Percentiles rank a stretch among this genome's conserved stretches.
phyloP scores from a whole-genome alignment of 306 rosid genomes.

The Vigna nakashimae region DNA sequence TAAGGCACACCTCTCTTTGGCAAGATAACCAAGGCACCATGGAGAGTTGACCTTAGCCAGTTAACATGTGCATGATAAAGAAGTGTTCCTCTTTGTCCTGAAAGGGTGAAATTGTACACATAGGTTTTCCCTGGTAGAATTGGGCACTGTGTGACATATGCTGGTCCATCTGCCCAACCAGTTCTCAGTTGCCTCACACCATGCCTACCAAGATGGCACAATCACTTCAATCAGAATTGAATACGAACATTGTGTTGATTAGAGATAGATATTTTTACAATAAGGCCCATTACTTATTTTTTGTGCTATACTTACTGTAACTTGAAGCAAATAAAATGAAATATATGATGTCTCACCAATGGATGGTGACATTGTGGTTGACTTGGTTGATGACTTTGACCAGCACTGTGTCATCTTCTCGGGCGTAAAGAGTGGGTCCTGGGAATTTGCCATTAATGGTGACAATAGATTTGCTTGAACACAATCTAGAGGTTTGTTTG shows the following conservation, averaged over 20 bases:
- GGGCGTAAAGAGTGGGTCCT: slow-evolving; percentile 87
- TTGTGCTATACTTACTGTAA: not conserved
- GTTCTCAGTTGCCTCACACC: slow-evolving; percentile 82
- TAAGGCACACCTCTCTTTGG: slow-evolving; percentile 90
- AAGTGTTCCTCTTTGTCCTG: slow-evolving; percentile 94
- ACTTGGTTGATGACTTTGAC: slow-evolving; percentile 79
- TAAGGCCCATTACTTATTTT: not conserved
- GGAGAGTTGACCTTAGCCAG: slow-evolving; percentile 89
- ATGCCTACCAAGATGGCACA: slow-evolving; percentile 61
- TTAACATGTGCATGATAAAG: slow-evolving; percentile 88
- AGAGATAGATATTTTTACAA: not conserved
- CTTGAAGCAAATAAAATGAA: slow-evolving; percentile 17
- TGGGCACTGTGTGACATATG: slow-evolving; percentile 89
- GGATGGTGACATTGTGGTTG: slow-evolving; percentile 68
- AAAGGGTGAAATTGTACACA: slow-evolving; percentile 82
- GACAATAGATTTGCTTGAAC: slow-evolving; percentile 73
- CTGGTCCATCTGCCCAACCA: slow-evolving; percentile 95
- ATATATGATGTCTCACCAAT: slow-evolving; percentile 62
- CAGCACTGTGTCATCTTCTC: slow-evolving; percentile 84
- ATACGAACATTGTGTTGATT: not conserved
- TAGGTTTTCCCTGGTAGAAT: slow-evolving; percentile 70
- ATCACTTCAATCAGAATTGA: not conserved
- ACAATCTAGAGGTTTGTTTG: slow-evolving; percentile 60
- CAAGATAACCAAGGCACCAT: slow-evolving; percentile 82
- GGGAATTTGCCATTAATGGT: slow-evolving; percentile 87